Evolutionary conservation across 805 yeast genomes (phyloP), one percentile per base, ranked within the genome.

Genomic region (Myxozyma melibiosi): DNA sequence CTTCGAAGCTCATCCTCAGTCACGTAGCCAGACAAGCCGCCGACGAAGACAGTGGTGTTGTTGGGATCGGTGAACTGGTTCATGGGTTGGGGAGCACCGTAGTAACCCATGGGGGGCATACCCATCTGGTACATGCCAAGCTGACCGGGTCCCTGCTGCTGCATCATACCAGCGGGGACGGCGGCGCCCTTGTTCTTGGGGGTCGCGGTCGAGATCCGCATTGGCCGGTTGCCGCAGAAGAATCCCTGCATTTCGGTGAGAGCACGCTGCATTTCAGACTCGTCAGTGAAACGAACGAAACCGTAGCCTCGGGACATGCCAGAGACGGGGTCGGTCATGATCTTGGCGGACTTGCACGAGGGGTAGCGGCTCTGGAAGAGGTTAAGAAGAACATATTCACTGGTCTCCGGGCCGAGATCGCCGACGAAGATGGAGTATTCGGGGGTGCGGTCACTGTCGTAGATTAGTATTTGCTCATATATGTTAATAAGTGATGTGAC

Each of bases 261-360:
- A 0, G 96, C 90, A 50, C 83, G 78, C 64, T 83, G 85, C 71
- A 86, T 90, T 38, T 86, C 90, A 9, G 78, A 77, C 58, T 81
- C 84, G 56, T 79, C 78, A 34, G 77, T 67, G 68, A 90, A 90
- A 60, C 88, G 82, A n/a, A 90, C 88, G 74, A 91, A 91, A 1
- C 97, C 97, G 71, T 86, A 90, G 11, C 96, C 96, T 67, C 88
- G 84, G 5, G 92, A 81, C 47, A 78, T 78, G 30, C 85, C 85
- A 0, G 96, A 84, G 11, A 72, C 68, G 37, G 83, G 84, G 70
- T 90, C 96, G 47, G 80, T 71, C 84, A 90, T 89, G 60, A 90
- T 82, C 67, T 86, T 89, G 5, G 84, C 94, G 64, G 85, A 84
- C 51, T 83, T 79, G 52, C 89, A 83, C 5, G 91, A 86, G 1